These are phyloP conservation scores for Clavispora carvajalis DNA, from an alignment of 805 yeast genomes.

Conservation along the genomic window DNA sequence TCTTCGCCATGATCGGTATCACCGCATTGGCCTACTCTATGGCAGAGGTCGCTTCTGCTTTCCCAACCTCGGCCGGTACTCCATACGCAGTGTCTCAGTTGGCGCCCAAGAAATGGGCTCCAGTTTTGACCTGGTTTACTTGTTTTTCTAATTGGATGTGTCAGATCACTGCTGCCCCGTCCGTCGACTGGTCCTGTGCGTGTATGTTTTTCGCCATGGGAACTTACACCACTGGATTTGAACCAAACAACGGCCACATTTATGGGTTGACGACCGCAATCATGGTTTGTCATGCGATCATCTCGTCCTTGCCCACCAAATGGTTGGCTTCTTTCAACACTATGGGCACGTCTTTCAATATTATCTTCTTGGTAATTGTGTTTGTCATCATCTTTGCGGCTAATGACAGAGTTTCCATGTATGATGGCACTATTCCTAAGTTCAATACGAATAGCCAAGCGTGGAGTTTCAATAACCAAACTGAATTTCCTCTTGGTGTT, in stretches of 20 bases:
- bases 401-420: slow-evolving; percentile 35
- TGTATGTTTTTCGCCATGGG: slow-evolving; percentile 50
- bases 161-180: slow-evolving; percentile 58
- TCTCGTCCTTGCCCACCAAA: slow-evolving; percentile 51
- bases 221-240: slow-evolving; percentile 32
- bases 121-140: slow-evolving; percentile 55
- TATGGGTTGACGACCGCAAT: slow-evolving; percentile 51
- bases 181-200: slow-evolving; percentile 55
- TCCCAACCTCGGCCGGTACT: slow-evolving; percentile 65
- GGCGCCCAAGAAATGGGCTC: slow-evolving; percentile 50
- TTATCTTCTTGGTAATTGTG: slow-evolving; percentile 46
- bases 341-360: slow-evolving; percentile 45
- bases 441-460: slow-evolving; percentile 46
- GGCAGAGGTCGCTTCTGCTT: slow-evolving; percentile 62
- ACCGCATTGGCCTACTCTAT: slow-evolving; percentile 54
- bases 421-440: slow-evolving; percentile 34
- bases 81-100: slow-evolving; percentile 64
- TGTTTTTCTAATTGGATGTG: slow-evolving; percentile 65
- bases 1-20: slow-evolving; percentile 52
- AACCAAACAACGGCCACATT: slow-evolving; percentile 43
- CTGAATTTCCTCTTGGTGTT: slow-evolving; percentile 62
- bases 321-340: slow-evolving; percentile 49
- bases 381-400: slow-evolving; percentile 51
- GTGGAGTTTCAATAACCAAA: slow-evolving; percentile 52
- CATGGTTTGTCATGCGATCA: slow-evolving; percentile 40